phyloP scores from a whole-genome alignment of 2,329 filamentous ascomycete species.

The Rutstroemia sydowiana region DNA sequence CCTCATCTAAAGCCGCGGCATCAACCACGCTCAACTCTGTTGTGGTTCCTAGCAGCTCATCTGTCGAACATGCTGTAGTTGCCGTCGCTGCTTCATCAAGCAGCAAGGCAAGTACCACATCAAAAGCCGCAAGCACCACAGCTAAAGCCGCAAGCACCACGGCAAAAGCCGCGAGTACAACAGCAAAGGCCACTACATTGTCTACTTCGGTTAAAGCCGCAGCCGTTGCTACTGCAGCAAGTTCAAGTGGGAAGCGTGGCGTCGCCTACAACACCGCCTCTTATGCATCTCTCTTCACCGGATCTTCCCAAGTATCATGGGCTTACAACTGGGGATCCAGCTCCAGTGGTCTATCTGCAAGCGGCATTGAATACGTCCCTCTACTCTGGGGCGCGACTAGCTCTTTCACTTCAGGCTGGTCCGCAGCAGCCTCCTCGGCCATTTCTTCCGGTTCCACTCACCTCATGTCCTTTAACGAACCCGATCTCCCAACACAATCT shows the following conservation, averaged over 20 bases:
- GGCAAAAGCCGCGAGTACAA: conserved; percentile 1
- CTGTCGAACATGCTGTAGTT: background rate
- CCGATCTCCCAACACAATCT: conserved; percentile 53
- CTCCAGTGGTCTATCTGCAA: conserved; percentile 33
- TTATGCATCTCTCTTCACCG: conserved; percentile 45
- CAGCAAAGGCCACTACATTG: conserved; percentile 5
- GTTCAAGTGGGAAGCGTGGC: conserved; percentile 45
- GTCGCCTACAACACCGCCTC: conserved; percentile 57
- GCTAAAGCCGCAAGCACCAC: background rate
- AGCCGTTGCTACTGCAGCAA: background rate
- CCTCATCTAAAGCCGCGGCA: background rate
- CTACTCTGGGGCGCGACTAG: conserved; percentile 52
- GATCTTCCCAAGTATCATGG: conserved; percentile 44
- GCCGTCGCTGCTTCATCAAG: conserved; percentile 1
- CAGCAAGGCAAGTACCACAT: background rate
- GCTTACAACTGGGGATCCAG: conserved; percentile 60
- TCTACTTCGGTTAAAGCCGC: background rate
- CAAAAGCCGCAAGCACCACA: background rate
- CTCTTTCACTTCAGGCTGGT: conserved; percentile 43
- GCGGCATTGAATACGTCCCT: conserved; percentile 52
- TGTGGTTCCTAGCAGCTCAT: background rate
- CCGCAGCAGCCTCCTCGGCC: conserved; percentile 40
- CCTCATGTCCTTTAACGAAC: conserved; percentile 66
- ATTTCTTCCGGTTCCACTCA: conserved; percentile 47
- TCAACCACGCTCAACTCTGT: background rate